These are phyloP conservation scores for Sphaerulina vaccinii DNA, from an alignment of 2,329 filamentous ascomycete genomes.

Conservation along the genomic window DNA sequence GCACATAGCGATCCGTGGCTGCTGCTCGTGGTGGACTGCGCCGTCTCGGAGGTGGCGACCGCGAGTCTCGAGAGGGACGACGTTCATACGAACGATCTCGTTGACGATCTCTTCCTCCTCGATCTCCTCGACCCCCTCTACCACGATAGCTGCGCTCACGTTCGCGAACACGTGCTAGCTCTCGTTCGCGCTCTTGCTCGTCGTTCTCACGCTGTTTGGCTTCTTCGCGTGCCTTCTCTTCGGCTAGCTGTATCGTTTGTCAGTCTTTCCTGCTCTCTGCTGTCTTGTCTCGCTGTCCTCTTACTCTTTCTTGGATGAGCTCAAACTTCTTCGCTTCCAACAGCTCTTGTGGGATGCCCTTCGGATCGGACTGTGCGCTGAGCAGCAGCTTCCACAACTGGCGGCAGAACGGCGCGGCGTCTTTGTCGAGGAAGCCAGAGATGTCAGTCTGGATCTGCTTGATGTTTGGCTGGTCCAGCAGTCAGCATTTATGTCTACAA, in stretches of 20 bases:
- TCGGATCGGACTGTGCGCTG: conserved; percentile 82
- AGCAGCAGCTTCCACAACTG: conserved; percentile 89
- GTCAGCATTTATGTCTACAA: conserved; percentile 2
- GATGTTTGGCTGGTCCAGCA: conserved; percentile 56
- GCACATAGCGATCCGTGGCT: conserved; percentile 58
- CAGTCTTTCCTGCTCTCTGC: background rate
- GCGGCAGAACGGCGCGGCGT: conserved; percentile 85
- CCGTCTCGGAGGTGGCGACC: conserved; percentile 53
- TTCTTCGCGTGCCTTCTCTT: conserved; percentile 77
- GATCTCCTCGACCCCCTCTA: conserved; percentile 48
- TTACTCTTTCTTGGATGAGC: conserved; percentile 89
- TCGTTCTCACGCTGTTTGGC: conserved; percentile 69
- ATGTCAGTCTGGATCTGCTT: conserved; percentile 93
- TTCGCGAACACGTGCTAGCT: conserved; percentile 66
- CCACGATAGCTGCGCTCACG: conserved; percentile 53
- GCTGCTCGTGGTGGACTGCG: conserved; percentile 45
- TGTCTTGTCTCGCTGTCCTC: background rate
- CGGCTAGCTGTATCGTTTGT: conserved; percentile 64
- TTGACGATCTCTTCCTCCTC: conserved; percentile 37
- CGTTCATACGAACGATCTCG: conserved; percentile 50
- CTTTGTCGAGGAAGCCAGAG: conserved; percentile 91
- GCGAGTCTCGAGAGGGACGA: conserved; percentile 49
- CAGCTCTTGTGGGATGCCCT: conserved; percentile 90
- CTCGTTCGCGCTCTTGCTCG: conserved; percentile 68
- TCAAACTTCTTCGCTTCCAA: conserved; percentile 95